Evolutionary conservation across 1,284 basidiomycete genomes (phyloP).

Genomic region (Rhodotorula sp.): DNA sequence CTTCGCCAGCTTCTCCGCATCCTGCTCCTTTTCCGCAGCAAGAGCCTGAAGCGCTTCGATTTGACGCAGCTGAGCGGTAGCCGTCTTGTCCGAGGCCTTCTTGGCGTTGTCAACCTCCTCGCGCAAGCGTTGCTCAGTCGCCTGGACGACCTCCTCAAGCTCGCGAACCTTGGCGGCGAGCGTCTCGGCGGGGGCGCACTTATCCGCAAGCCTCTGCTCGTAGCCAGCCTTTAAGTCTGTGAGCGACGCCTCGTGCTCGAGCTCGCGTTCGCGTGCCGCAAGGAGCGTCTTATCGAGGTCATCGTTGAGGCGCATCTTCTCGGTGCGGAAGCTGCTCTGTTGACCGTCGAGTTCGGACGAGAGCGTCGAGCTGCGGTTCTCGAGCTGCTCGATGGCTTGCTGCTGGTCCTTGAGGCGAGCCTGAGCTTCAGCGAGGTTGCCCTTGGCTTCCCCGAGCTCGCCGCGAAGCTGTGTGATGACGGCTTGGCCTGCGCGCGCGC

Average conservation of each 20-base stretch:
- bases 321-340: neutral
- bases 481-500: constrained; percentile 1
- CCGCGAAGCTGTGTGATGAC: constrained; percentile 24
- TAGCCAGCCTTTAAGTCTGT: neutral
- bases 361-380: neutral
- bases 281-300: neutral
- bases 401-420: neutral
- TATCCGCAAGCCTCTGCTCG: neutral
- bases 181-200: too few relatives aligned
- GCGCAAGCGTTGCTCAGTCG: neutral
- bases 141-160: neutral
- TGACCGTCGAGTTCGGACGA: neutral
- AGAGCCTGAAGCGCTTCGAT: neutral
- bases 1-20: too few relatives aligned
- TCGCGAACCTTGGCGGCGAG: neutral
- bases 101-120: neutral
- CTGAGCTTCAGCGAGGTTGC: constrained; percentile 16
- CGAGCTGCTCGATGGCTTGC: neutral
- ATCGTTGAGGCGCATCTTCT: neutral
- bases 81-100: neutral
- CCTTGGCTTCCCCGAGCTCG: constrained; percentile 17
- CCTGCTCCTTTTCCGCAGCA: neutral
- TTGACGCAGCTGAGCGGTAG: too few relatives aligned
- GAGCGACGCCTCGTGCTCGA: neutral
- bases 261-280: too few relatives aligned